Evolutionary conservation across 192 early-diverging fungal genomes (phyloP).

Genomic region (Coemansia umbellata): DNA sequence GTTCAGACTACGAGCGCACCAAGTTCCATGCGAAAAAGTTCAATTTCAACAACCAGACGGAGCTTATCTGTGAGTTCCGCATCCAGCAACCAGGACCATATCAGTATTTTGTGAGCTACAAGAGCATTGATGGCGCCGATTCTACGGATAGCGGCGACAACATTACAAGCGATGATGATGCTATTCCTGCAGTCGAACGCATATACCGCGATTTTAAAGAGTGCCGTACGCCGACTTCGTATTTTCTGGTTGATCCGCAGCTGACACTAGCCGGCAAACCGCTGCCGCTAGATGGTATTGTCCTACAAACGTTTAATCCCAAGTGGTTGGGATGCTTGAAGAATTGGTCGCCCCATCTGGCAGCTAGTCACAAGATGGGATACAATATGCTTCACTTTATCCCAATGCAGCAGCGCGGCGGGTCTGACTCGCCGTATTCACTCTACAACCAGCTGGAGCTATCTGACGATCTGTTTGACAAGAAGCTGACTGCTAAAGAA

Average conservation of each 20-base stretch:
- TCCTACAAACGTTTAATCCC: constrained; percentile 86
- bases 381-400: constrained; percentile 99
- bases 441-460: constrained; percentile 93
- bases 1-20: constrained; percentile 52
- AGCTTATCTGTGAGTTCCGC: constrained; percentile 63
- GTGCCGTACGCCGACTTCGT: constrained; percentile 51
- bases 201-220: constrained; percentile 31
- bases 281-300: constrained; percentile 85
- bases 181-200: constrained; percentile 33
- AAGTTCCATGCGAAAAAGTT: constrained; percentile 35
- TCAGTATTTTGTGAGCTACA: constrained; percentile 82
- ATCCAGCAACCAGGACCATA: constrained; percentile 73
- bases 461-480: constrained; percentile 80
- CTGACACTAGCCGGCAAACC: constrained; percentile 55
- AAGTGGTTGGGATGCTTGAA: constrained; percentile 91
- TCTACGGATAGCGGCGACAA: constrained; percentile 12
- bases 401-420: constrained; percentile 85
- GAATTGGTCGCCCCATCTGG: constrained; percentile 72
- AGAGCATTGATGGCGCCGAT: constrained; percentile 28
- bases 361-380: constrained; percentile 65
- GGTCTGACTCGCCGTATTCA: constrained; percentile 96
- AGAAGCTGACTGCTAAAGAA: constrained; percentile 46
- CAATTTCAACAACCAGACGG: constrained; percentile 52
- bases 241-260: constrained; percentile 88
- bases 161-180: constrained; percentile 13